Evolutionary conservation across 2,329 filamentous ascomycete species (phyloP).

Genomic region (Cadophora sp.): DNA sequence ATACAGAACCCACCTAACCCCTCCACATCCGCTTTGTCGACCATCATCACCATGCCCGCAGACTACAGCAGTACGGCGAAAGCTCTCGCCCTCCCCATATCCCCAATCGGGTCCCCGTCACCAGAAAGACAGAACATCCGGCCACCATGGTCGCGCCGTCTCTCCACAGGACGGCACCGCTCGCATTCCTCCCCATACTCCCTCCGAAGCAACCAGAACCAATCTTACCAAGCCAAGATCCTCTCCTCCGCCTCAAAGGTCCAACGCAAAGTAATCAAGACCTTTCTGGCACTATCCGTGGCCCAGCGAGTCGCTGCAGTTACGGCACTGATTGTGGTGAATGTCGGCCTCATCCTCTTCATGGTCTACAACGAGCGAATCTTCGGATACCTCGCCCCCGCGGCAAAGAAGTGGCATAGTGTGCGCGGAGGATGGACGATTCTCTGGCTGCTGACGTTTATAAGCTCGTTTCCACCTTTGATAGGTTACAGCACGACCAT

Average conservation of each 20-base stretch:
- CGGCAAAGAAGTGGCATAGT: conserved; percentile 78
- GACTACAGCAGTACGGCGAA: conserved; percentile 58
- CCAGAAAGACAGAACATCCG: conserved; percentile 47
- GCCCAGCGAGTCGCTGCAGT: conserved; percentile 67
- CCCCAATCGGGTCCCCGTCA: conserved; percentile 55
- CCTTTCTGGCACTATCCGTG: conserved; percentile 62
- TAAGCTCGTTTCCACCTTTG: conserved; percentile 73
- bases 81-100: conserved; percentile 52
- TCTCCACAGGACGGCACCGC: conserved; percentile 44
- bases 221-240: conserved; percentile 49
- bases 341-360: conserved; percentile 69
- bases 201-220: conserved; percentile 17
- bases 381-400: conserved; percentile 75
- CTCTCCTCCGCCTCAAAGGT: conserved; percentile 60
- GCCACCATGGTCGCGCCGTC: conserved; percentile 58
- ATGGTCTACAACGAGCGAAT: conserved; percentile 81
- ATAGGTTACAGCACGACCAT: conserved; percentile 74
- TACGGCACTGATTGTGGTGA: conserved; percentile 52
- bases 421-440: conserved; percentile 73
- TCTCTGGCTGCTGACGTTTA: conserved; percentile 69
- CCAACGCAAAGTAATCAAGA: conserved; percentile 52
- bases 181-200: conserved; percentile 34
- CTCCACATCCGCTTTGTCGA: conserved; percentile 22
- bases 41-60: conserved; percentile 52
- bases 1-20: conserved; percentile 12